Base-by-base conservation (phyloP, 2,329 filamentous ascomycete genomes). In the Neonectria punicea region DNA sequence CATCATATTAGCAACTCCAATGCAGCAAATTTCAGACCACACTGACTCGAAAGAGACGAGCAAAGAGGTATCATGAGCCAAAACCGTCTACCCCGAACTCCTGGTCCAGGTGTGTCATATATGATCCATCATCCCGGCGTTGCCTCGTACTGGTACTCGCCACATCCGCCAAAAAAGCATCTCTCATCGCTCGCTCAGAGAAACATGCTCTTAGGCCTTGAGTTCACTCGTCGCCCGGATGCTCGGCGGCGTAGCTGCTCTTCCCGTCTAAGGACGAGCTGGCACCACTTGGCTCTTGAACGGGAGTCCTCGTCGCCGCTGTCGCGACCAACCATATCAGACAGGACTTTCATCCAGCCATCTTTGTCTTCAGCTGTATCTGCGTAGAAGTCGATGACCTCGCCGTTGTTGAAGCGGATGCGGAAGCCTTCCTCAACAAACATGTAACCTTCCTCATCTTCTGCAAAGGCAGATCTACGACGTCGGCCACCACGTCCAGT, bases 381-480 rank as follows among this genome's bases (percentile, higher is more conserved):
- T 75, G 95, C 96, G 77, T 99, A 98, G 79, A 98, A 98, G 83
- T 98, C 95, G 77, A 99, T 99, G 68, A 97, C 90, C 81, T 99
- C 96, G 67, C 96, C 96, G 75, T 99, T 99, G 78, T 93, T 97
- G 81, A 99, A 99, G 63, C 95, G 93, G 78, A 99, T 97, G 44
- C 96, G 93, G 90, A 99, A 99, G 3, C 96, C 96, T 78, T 99
- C 96, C 79, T 99, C 96, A 58, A 99, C 95, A 78, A 99, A 99
- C 92, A 98, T 97, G 84, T 99, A 99, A 46, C 96, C 96, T 78
- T 99, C 96, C 81, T 99, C 96, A 70, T 99, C 96, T 80, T 98
- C 96, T 1, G 95, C 94, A 79, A 99, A 99, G 11, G 93, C 96
- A 36, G 94, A 98, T 79, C 97, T 94, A 61, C 96, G 92, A 47